Evolutionary conservation across 805 yeast genomes (phyloP).

Genomic region (Lipomyces japonicus): DNA sequence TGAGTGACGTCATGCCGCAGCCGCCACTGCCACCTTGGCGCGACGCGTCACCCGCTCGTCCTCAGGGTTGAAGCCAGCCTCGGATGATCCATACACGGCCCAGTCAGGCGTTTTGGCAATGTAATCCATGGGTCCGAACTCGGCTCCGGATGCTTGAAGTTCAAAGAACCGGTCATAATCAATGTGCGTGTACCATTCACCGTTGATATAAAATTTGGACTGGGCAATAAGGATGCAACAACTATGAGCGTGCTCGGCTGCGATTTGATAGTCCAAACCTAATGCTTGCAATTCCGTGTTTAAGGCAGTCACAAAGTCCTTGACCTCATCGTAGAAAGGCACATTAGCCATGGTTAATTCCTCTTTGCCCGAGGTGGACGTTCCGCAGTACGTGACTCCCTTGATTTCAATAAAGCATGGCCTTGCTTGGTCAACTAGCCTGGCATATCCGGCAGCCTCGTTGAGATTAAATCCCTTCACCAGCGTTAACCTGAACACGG

Average conservation of each 20-base stretch:
- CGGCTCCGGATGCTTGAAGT: slow-evolving; percentile 59
- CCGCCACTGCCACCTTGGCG: too few species aligned
- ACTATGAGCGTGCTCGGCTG: slow-evolving; percentile 94
- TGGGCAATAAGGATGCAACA: slow-evolving; percentile 87
- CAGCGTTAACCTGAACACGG: slow-evolving; percentile 83
- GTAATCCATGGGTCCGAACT: slow-evolving; percentile 77
- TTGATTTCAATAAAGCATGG: slow-evolving; percentile 90
- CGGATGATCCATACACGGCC: slow-evolving; percentile 84
- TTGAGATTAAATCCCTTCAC: slow-evolving; percentile 91
- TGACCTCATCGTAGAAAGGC: slow-evolving; percentile 90
- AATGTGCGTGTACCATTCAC: slow-evolving; percentile 84
- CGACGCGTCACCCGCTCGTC: slow-evolving; percentile 53
- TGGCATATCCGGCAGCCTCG: slow-evolving; percentile 78
- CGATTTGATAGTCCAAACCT: slow-evolving; percentile 72
- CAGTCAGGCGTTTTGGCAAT: slow-evolving; percentile 77
- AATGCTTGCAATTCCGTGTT: slow-evolving; percentile 59
- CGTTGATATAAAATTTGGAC: slow-evolving; percentile 61
- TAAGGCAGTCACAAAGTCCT: slow-evolving; percentile 62
- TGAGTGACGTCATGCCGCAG: too few species aligned
- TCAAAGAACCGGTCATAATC: slow-evolving; percentile 74
- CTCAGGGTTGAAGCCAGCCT: slow-evolving; percentile 86
- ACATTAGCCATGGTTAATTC: slow-evolving; percentile 88
- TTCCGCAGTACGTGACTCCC: slow-evolving; percentile 95
- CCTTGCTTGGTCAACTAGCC: slow-evolving; percentile 70
- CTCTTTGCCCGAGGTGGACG: slow-evolving; percentile 59